Evolutionary conservation across 768 basidiomycete genomes (phyloP), one percentile per base, ranked within the genome.

Genomic region (Calocybe indica): DNA sequence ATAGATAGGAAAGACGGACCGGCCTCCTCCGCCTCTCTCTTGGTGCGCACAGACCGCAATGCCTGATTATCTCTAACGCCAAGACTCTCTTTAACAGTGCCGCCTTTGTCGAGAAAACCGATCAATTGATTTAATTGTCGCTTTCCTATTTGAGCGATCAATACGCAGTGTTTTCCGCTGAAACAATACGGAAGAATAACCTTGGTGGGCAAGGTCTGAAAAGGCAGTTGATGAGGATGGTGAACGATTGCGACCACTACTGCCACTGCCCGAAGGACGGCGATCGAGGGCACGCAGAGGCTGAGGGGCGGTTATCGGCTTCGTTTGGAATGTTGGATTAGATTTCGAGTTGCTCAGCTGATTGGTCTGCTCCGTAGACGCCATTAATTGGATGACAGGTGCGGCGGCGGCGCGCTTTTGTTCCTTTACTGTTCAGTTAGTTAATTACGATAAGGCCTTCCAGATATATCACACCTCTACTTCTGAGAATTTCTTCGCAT

Each of bases 21-120:
- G 49, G 92, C 92, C 62, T 95, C 92, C 33, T 95, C 92, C 5
- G 87, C 84, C 55, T 96, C 92, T 42, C 93, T 74, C 66, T 92
- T 94, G 15, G 87, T 82, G 36, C 86, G 82, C 12, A 91, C 88
- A 22, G 82, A 77, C 44, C 84, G 79, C 50, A 93, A 68, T 1
- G 91, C 84, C 45, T 72, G 73, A 49, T 74, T 85, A 57, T 84
- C 79, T 32, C 82, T 74, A 9, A 76, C 74, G 30, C 79, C 78
- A 42, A 78, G 59, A 8, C 71, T 66, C 50, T 87, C 85, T 54
- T 83, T 85, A 13, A 75, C 74, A 54, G 74, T 71, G 34, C 77
- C 78, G 48, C 83, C 80, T 62, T 89, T 88, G 62, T 90, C 91
- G 46, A 94, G 70, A 58, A 92, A 83, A 7, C 85, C 88, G 48